phyloP scores from a whole-genome alignment of 2,329 filamentous ascomycete species.

The Cordyceps sp. region DNA sequence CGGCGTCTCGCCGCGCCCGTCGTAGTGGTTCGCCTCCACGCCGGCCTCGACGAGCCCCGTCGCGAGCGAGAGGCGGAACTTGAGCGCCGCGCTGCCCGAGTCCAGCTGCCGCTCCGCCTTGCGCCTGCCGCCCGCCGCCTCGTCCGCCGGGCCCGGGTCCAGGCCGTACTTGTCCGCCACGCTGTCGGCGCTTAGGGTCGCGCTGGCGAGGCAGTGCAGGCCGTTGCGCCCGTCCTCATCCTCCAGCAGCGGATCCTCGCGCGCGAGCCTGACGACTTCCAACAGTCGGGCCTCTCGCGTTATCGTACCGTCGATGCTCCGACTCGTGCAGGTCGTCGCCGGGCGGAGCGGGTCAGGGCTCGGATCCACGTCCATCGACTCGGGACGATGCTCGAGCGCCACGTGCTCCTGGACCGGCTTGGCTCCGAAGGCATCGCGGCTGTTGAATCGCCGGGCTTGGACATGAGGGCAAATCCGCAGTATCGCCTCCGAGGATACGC shows the following conservation, averaged over 20 bases:
- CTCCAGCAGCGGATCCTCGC: conserved; percentile 7
- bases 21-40: conserved; percentile 36
- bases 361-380: conserved; percentile 2
- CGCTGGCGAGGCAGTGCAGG: conserved; percentile 40
- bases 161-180: conserved; percentile 16
- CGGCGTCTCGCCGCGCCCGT: conserved; percentile 32
- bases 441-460: conserved; percentile 13
- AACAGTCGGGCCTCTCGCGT: conserved; percentile 11
- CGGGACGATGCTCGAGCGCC: no score
- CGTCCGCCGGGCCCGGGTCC: conserved; percentile 5
- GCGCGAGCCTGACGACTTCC: conserved; percentile 6
- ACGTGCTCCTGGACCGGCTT: no score
- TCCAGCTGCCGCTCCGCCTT: conserved; percentile 17
- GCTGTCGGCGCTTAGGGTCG: conserved; percentile 24
- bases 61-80: conserved; percentile 10
- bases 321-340: conserved; percentile 2
- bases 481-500: conserved; percentile 10
- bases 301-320: conserved; percentile 2
- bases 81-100: conserved; percentile 14
- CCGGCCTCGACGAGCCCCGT: conserved; percentile 15
- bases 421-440: conserved; percentile 33
- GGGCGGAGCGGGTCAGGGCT: no score
- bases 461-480: conserved; percentile 18
- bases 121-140: conserved; percentile 4
- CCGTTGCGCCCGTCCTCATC: conserved; percentile 33